Base-by-base conservation (phyloP, 768 basidiomycete genomes). In the Hirschioporus abietinus region DNA sequence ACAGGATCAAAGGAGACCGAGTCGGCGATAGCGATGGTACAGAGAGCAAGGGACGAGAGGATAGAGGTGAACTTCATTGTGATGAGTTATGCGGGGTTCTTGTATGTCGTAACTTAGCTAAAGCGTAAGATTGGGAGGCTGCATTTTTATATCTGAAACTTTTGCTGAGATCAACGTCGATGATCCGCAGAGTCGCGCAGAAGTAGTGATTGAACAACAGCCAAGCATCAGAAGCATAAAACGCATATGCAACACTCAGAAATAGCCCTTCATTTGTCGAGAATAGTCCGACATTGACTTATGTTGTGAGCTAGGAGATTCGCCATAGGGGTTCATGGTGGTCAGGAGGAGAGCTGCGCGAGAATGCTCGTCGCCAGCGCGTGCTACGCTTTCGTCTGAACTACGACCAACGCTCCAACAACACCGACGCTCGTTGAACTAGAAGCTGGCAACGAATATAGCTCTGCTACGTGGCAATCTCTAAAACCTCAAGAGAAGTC, bases 1-100 rank as follows among this genome's bases (percentile, higher is more conserved):
- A 64, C 69, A 8, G 42, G 70, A 69, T 79, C 76, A 60, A 75
- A 78, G 61, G 75, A 71, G n/a, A 78, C 66, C 4, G 26, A 69
- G 60, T 69, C 1, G 0, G 61, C 36, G 10, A 62, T 58, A 63
- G 24, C 63, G 63, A 62, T 68, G 57, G 52, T 63, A 63, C n/a
- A 23, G 23, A 61, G 60, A 18, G 7, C 60, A 23, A 61, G 60
- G 18, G 18, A 7, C 12, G 42, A 52, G 42, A 52, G 4, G 42
- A 52, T 20, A 20, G 42, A 12, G 10, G 30, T 25, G 18, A 61
- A 61, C 30, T 61, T 61, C 60, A 61, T 61, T 52, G 12, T 15
- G 42, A 52, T 12, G 42, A 52, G 12, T 30, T 8, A 30, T 3
- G 30, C 8, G 30, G 30, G 30, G 30, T 30, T 30, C 8, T 30